Base-by-base conservation (phyloP, 306 rosid species). In the Luffa acutangula region DNA sequence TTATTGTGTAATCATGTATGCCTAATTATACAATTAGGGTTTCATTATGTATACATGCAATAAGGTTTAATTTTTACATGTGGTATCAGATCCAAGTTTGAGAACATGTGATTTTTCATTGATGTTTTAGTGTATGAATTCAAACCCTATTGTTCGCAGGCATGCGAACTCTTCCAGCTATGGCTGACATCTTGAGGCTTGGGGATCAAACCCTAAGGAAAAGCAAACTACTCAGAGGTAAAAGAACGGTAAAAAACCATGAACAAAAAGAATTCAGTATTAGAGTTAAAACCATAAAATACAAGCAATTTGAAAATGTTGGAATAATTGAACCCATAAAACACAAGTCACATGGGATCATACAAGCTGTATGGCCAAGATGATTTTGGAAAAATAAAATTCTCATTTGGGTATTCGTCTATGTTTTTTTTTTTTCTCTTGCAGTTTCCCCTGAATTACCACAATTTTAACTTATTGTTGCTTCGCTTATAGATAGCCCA, bases 81-180 rank as follows among this genome's bases (percentile, higher is more conserved):
- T 25, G 31, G 31, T 25, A 25, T 25, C 31, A 25, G 31, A 25
- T 0, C 31, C 31, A 25, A 1, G 31, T 25, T 25, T 25, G 31
- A 25, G 31, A 25, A 25, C 31, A 25, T 25, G 31, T 25, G 31
- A 25, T 25, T 25, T 25, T 25, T 25, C 31, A 25, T 25, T 25
- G 31, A 25, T 25, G 31, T 25, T 25, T 25, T 25, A 25, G 31
- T 25, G 31, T 25, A 25, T 25, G 31, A 25, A 25, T 25, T 25
- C 31, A 25, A 25, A 25, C 98, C 88, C 97, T 83, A 58, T 94
- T 94, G 91, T 94, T 94, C 41, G 98, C 98, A 7, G 98, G 97
- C 98, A 94, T 94, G 87, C 98, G 98, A 90, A 94, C 98, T 82
- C 98, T 90, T 80, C 97, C 97, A 17, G 97, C 96, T 56, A 96